Percentiles rank a stretch among this genome's conserved stretches.
These are phyloP conservation scores for Digitaria exilis DNA, from an alignment of 202 grass and related monocot genomes.

Conservation along the genomic window DNA sequence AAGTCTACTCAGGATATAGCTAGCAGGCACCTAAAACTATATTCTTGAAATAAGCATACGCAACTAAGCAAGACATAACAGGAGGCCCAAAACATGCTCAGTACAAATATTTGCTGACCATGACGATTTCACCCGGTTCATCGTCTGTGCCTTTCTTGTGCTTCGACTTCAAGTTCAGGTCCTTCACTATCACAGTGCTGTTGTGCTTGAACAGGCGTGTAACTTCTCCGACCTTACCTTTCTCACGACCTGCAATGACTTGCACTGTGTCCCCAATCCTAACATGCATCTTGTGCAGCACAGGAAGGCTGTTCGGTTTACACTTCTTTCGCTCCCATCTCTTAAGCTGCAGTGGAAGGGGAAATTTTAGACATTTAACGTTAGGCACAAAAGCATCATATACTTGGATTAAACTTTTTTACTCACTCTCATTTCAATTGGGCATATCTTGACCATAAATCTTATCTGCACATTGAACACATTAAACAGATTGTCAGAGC, in stretches of 20 bases:
- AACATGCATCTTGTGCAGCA: conserved; percentile 95
- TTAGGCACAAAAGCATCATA: neutral
- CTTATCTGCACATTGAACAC: conserved; percentile 41
- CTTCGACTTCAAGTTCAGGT: conserved; percentile 95
- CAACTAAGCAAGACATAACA: neutral
- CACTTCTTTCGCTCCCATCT: conserved; percentile 93
- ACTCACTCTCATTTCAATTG: conserved; percentile 62
- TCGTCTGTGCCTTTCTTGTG: conserved; percentile 92
- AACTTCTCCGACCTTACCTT: conserved; percentile 93
- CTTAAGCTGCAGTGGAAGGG: conserved; percentile 65
- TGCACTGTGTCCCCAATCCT: conserved; percentile 88
- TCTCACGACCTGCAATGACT: conserved; percentile 85
- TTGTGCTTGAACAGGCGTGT: conserved; percentile 76
- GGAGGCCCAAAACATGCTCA: neutral
- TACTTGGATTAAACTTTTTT: neutral
- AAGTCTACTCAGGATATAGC: conserved; percentile 1
- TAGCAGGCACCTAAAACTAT: conserved; percentile 2
- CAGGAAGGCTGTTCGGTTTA: conserved; percentile 88
- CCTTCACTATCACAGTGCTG: conserved; percentile 88
- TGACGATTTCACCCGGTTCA: conserved; percentile 85
- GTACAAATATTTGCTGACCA: conserved; percentile 48
- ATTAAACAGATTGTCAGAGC: conserved; percentile 32
- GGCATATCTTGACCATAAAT: conserved; percentile 58
- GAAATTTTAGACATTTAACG: neutral
- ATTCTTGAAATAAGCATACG: neutral